These are phyloP conservation scores for Lathyrus oleraceus DNA, from an alignment of 306 rosid genomes.

Conservation along the genomic window DNA sequence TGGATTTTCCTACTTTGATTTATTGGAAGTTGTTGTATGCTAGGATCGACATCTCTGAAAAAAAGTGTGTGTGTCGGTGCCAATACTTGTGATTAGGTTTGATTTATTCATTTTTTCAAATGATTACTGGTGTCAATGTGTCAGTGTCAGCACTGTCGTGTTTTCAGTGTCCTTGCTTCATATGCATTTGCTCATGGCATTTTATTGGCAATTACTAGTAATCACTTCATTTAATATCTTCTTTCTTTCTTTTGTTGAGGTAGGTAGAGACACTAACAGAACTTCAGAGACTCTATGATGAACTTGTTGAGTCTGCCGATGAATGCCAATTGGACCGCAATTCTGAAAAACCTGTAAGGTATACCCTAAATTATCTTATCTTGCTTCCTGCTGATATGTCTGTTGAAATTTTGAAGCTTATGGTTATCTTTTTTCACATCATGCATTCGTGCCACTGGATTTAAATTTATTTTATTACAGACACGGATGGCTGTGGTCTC, in stretches of 20 bases:
- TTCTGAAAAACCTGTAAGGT: constrained; percentile 78
- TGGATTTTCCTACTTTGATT: constrained; percentile 21
- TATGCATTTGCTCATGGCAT: constrained; percentile 18
- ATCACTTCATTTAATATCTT: constrained; percentile 3
- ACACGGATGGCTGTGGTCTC: constrained; percentile 97
- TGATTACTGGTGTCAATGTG: too few relatives aligned
- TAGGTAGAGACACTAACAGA: constrained; percentile 79
- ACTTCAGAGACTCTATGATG: constrained; percentile 91
- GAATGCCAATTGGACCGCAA: constrained; percentile 72
- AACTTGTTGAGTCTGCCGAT: constrained; percentile 71
- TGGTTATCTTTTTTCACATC: neutral
- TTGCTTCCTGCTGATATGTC: constrained; percentile 19
- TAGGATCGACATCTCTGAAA: too few relatives aligned
- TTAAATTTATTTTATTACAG: constrained; percentile 40
- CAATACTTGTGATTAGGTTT: too few relatives aligned
- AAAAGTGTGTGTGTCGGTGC: too few relatives aligned
- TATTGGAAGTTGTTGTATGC: constrained; percentile 2
- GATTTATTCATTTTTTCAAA: too few relatives aligned
- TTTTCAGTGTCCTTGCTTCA: too few relatives aligned
- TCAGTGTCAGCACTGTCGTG: too few relatives aligned
- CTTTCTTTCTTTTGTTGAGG: constrained; percentile 17
- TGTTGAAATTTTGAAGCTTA: constrained; percentile 34
- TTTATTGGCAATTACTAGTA: neutral
- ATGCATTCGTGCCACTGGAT: neutral
- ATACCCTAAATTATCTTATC: constrained; percentile 22